phyloP scores from a whole-genome alignment of 768 basidiomycete genomes.

The Hortiboletus campestris region DNA sequence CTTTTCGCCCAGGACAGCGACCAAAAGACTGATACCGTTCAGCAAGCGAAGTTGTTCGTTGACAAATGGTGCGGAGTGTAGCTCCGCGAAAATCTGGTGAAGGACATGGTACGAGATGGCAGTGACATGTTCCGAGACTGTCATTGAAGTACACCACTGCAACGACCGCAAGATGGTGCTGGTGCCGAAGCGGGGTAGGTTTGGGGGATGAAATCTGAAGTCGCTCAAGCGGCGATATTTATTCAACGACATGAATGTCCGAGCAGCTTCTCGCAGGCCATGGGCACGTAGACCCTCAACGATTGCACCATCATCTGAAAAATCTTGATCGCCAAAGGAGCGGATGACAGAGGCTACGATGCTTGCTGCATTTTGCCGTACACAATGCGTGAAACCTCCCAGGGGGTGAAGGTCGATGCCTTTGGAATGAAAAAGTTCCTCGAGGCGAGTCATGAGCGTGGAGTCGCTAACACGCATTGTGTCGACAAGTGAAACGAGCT shows the following conservation, averaged over 20 bases:
- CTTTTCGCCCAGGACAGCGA: constrained; percentile 55
- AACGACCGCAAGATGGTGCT: constrained; percentile 52
- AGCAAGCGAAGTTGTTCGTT: constrained; percentile 80
- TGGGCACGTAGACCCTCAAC: constrained; percentile 39
- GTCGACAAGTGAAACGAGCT: constrained; percentile 50
- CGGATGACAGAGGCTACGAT: constrained; percentile 60
- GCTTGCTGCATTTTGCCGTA: constrained; percentile 49
- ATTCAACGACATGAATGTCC: constrained; percentile 50
- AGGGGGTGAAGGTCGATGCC: constrained; percentile 31
- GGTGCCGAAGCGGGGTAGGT: constrained; percentile 58
- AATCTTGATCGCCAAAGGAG: constrained; percentile 67
- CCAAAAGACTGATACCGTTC: constrained; percentile 71
- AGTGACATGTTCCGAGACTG: constrained; percentile 42
- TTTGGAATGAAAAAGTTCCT: constrained; percentile 35
- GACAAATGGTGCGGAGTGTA: constrained; percentile 68
- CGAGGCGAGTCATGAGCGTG: constrained; percentile 30
- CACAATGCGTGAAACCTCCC: constrained; percentile 34
- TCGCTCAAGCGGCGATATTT: constrained; percentile 48
- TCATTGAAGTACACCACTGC: constrained; percentile 52
- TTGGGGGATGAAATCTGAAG: constrained; percentile 59
- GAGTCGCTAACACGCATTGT: constrained; percentile 19
- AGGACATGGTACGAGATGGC: constrained; percentile 77
- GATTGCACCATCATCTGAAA: constrained; percentile 51
- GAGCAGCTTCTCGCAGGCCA: constrained; percentile 35
- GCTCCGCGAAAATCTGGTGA: constrained; percentile 64